Base-by-base conservation (phyloP, 345 rosid species). In the Populus ilicifolia region DNA sequence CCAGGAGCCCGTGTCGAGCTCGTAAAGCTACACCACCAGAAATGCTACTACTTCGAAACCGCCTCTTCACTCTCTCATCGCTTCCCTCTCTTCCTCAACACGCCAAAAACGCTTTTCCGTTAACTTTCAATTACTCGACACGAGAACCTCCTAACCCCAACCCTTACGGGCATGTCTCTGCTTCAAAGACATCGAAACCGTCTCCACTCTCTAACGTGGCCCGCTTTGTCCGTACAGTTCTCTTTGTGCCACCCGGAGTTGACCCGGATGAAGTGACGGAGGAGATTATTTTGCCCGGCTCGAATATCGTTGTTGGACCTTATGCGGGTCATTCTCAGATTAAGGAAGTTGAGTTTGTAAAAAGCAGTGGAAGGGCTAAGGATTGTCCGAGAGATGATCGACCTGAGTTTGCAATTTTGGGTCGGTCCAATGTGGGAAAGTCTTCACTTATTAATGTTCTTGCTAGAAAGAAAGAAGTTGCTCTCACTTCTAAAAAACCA, bases 401-500 rank as follows among this genome's bases (percentile, higher is more conserved):
- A 71, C 99, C 99, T 8, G 98, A 93, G 85, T 93, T 95, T 52
- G 98, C 96, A 5, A 90, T 95, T 54, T 61, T 95, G 75, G 98
- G 97, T 65, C 90, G 99, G 29, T 95, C 99, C 56, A 95, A 92
- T 84, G 99, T 95, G 56, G 99, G 98, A 64, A 95, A 95, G 85
- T 95, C 98, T 13, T 95, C 99, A 0, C 96, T 95, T 39, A 95
- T 95, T 25, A 95, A 95, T 83, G 88, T 90, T 64, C 80, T 95
- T 74, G 98, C 89, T 77, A 89, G 87, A 73, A 95, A 86, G 80
- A 95, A 93, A 63, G 97, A 95, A 87, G 87, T 95, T 67, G 99
- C 98, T 61, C 96, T 95, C 67, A 95, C 98, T n/a, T 95, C 99
- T 13, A 95, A 95, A 85, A 95, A 92, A 79, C 97, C 96, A 62